These are phyloP conservation scores for Bryoerythrophyllum caledonicum DNA, from an alignment of 225 moss, liverwort and hornwort genomes.

Conservation along the genomic window DNA sequence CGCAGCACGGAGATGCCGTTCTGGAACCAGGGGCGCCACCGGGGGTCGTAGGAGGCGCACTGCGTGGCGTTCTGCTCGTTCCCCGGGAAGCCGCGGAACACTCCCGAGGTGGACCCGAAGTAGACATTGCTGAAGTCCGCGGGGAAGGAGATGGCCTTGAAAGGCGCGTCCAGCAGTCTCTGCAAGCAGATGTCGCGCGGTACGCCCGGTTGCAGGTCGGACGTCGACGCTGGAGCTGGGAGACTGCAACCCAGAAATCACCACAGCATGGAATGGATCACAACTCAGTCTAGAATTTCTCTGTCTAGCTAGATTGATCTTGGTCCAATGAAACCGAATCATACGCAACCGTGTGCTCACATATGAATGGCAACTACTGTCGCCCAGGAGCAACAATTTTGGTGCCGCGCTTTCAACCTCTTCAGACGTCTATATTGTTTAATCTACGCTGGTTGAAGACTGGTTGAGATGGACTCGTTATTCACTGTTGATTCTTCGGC, in stretches of 20 bases:
- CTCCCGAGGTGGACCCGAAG: constrained; percentile 18
- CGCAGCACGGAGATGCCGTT: constrained; percentile 19
- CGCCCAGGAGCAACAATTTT: too few species aligned
- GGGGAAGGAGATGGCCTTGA: not conserved
- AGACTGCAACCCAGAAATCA: not conserved
- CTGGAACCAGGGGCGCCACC: constrained; percentile 9
- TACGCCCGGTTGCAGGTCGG: constrained; percentile 5
- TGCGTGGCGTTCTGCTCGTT: not conserved
- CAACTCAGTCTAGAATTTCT: too few species aligned
- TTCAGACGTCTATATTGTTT: too few species aligned
- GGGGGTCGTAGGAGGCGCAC: not conserved
- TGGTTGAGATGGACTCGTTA: too few species aligned
- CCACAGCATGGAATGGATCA: too few species aligned
- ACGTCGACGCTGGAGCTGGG: constrained; percentile 8
- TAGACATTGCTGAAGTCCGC: not conserved
- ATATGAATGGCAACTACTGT: too few species aligned
- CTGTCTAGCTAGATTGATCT: too few species aligned
- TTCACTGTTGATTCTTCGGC: too few species aligned
- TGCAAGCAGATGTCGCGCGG: constrained; percentile 21
- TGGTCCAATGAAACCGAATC: too few species aligned
- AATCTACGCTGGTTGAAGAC: too few species aligned
- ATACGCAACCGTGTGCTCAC: too few species aligned
- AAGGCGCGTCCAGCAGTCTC: constrained; percentile 1
- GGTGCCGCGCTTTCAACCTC: too few species aligned
- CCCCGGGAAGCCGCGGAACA: constrained; percentile 12